These are phyloP conservation scores for Wallemia ichthyophaga DNA, from an alignment of 1,284 basidiomycete genomes.

Conservation along the genomic window DNA sequence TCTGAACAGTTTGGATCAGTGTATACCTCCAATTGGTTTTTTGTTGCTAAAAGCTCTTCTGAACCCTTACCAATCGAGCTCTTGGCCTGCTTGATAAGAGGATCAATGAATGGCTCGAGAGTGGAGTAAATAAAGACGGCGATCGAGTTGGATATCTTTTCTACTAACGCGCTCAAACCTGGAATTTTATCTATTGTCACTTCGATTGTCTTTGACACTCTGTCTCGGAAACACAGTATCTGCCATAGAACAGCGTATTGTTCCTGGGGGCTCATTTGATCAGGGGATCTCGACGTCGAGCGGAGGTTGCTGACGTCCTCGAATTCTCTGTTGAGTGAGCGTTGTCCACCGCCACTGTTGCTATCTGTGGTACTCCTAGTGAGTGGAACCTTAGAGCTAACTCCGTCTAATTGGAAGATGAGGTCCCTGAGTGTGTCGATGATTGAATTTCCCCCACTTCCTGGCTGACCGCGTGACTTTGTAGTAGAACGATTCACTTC, in stretches of 20 bases:
- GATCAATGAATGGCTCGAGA: not conserved
- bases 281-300: slow-evolving; percentile 30
- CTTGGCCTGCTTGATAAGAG: not conserved
- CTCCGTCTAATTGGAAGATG: slow-evolving; percentile 18
- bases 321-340: slow-evolving; percentile 28
- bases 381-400: slow-evolving; percentile 26
- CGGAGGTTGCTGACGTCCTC: slow-evolving; percentile 38
- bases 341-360: slow-evolving; percentile 17
- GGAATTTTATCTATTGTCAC: slow-evolving; percentile 46
- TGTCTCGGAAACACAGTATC: slow-evolving; percentile 57
- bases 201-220: slow-evolving; percentile 51
- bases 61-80: not conserved
- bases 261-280: slow-evolving; percentile 66
- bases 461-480: slow-evolving; percentile 7
- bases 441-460: slow-evolving; percentile 4
- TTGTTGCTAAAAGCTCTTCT: not conserved
- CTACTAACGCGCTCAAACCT: slow-evolving; percentile 30
- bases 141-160: slow-evolving; percentile 54
- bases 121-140: slow-evolving; percentile 12
- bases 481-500: slow-evolving; percentile 25
- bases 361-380: slow-evolving; percentile 17
- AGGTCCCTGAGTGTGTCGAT: slow-evolving; percentile 9
- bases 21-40: slow-evolving; percentile 8
- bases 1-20: slow-evolving; percentile 7
- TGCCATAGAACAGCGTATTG: slow-evolving; percentile 56